Evolutionary conservation across 2,329 filamentous ascomycete species (phyloP).

Genomic region (Pseudogymnoascus sp.): DNA sequence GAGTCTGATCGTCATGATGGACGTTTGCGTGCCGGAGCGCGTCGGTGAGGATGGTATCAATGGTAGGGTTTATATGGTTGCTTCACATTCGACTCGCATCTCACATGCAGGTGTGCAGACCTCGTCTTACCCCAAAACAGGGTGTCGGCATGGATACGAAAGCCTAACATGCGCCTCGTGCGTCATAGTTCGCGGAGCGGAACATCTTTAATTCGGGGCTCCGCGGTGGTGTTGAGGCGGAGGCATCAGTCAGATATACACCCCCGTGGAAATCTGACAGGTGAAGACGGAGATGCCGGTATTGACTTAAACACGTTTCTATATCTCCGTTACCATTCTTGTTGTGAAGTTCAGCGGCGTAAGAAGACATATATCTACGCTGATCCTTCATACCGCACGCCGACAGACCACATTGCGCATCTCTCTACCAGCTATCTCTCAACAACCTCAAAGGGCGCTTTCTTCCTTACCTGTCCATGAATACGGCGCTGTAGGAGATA

Average conservation of each 20-base stretch:
- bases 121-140: not conserved
- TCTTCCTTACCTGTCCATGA: not conserved
- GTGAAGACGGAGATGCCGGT: conserved; percentile 1
- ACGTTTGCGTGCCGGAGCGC: not conserved
- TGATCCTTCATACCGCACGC: not conserved
- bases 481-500: not conserved
- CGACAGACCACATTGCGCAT: not conserved
- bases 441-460: not conserved
- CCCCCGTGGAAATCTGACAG: not conserved
- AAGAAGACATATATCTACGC: not conserved
- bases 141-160: not conserved
- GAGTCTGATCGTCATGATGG: conserved; percentile 5
- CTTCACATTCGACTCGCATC: not conserved
- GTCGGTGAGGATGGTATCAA: not conserved
- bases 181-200: conserved; percentile 5
- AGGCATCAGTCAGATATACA: not conserved
- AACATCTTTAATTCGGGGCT: conserved; percentile 5
- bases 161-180: conserved; percentile 3
- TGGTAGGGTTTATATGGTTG: conserved; percentile 4
- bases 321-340: not conserved
- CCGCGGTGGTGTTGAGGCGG: not conserved
- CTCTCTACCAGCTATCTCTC: not conserved
- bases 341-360: not conserved
- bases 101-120: conserved; percentile 1
- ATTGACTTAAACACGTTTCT: not conserved